phyloP scores from a whole-genome alignment of 495 filamentous ascomycete species.

The Penicillium parvum region DNA sequence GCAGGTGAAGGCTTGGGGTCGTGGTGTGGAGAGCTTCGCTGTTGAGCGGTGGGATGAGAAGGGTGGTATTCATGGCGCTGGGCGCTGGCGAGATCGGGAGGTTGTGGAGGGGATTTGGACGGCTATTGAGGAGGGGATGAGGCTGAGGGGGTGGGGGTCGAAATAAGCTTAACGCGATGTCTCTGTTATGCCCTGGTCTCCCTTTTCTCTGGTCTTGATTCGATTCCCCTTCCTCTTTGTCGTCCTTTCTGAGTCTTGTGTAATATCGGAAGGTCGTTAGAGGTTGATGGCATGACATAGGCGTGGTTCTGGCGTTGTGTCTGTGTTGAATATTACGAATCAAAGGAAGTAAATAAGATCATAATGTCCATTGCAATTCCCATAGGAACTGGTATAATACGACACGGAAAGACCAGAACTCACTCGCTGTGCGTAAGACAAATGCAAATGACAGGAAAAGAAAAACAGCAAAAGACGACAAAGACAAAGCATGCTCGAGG shows the following conservation, averaged over 20 bases:
- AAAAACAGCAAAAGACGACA: neutral
- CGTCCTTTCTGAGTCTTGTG: no score
- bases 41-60: slow-evolving; percentile 77
- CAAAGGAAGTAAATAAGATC: slow-evolving; percentile 2
- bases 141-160: slow-evolving; percentile 71
- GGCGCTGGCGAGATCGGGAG: slow-evolving; percentile 87
- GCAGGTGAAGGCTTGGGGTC: slow-evolving; percentile 75
- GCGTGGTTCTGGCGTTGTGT: slow-evolving; percentile 3
- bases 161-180: no score
- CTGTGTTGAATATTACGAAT: neutral
- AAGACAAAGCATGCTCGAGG: no score
- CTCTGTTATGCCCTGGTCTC: slow-evolving; percentile 1
- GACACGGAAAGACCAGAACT: slow-evolving; percentile 29
- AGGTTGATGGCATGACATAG: slow-evolving; percentile 15
- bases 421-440: slow-evolving; percentile 35
- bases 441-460: slow-evolving; percentile 26
- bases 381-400: slow-evolving; percentile 16
- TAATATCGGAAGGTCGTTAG: no score
- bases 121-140: slow-evolving; percentile 84
- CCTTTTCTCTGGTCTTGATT: neutral
- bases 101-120: slow-evolving; percentile 93
- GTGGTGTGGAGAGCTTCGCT: slow-evolving; percentile 66
- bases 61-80: slow-evolving; percentile 47
- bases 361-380: slow-evolving; percentile 23
- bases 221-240: slow-evolving; percentile 5